Percentiles rank a stretch among this genome's conserved stretches.
These are phyloP conservation scores for Nannizziopsis barbatae DNA, from an alignment of 2,329 filamentous ascomycete species.

Conservation along the genomic window DNA sequence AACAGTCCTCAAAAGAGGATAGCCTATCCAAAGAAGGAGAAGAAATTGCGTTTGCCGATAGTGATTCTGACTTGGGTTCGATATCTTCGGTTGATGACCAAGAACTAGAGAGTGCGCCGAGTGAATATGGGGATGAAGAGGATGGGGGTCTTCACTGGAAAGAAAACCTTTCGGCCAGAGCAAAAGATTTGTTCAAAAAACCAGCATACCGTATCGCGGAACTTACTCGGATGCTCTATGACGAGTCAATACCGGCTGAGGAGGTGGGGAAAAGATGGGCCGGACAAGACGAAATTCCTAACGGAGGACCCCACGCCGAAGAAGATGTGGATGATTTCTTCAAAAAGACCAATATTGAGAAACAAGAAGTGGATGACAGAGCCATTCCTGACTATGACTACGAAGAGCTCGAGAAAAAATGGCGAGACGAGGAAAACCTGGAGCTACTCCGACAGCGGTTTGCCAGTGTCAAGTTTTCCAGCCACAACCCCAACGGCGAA, in stretches of 20 bases:
- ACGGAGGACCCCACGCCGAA: conserved; percentile 47
- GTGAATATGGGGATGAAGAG: conserved; percentile 46
- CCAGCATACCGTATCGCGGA: conserved; percentile 68
- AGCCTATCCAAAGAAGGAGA: conserved; percentile 49
- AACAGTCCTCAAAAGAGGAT: conserved; percentile 38
- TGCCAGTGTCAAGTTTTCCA: conserved; percentile 54
- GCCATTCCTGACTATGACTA: conserved; percentile 71
- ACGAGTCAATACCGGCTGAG: conserved; percentile 60
- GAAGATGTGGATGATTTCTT: conserved; percentile 59
- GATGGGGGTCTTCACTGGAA: conserved; percentile 75
- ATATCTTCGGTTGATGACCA: conserved; percentile 55
- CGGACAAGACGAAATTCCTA: conserved; percentile 41
- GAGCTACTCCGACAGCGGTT: conserved; percentile 66
- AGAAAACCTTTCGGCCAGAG: conserved; percentile 66
- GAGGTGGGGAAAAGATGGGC: conserved; percentile 73
- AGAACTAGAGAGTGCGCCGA: conserved; percentile 40
- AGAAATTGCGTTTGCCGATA: conserved; percentile 85
- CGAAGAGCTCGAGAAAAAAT: conserved; percentile 68
- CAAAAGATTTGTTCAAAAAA: conserved; percentile 58
- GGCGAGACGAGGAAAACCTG: conserved; percentile 68
- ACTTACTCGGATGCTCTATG: conserved; percentile 79
- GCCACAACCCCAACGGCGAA: conserved; percentile 42
- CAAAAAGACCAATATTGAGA: conserved; percentile 43
- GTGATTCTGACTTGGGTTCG: conserved; percentile 90
- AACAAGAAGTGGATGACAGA: conserved; percentile 56